phyloP scores from a whole-genome alignment of 192 early-diverging fungal species.

The Entomortierella chlamydospora region DNA sequence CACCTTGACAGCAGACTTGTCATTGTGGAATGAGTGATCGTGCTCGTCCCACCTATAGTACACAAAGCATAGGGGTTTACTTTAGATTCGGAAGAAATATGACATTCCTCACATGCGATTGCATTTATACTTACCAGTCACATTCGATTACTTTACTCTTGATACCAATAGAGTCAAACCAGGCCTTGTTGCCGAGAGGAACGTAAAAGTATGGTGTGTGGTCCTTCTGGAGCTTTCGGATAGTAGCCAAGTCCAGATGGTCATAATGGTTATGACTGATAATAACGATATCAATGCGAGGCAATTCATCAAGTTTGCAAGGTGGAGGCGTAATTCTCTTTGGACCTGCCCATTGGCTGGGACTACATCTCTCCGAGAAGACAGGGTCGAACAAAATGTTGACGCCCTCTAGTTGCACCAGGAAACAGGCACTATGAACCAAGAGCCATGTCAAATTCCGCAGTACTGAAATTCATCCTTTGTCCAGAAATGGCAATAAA shows the following conservation, averaged over 20 bases:
- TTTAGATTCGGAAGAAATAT: too few relatives aligned
- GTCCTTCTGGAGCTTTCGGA: conserved; percentile 62
- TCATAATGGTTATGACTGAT: conserved; percentile 94
- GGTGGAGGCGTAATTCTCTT: conserved; percentile 75
- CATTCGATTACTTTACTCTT: conserved; percentile 66
- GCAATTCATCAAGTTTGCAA: conserved; percentile 72
- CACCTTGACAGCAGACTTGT: conserved; percentile 41
- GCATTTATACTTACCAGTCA: conserved; percentile 89
- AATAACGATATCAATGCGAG: conserved; percentile 77
- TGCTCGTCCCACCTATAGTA: conserved; percentile 39
- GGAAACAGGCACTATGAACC: conserved; percentile 63
- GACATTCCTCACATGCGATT: too few relatives aligned
- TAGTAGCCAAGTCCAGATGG: conserved; percentile 79
- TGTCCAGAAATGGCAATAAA: neutral
- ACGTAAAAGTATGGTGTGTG: conserved; percentile 74
- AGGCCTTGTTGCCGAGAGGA: conserved; percentile 79
- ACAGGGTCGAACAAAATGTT: conserved; percentile 83
- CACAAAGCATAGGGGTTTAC: too few relatives aligned
- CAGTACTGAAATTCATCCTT: neutral
- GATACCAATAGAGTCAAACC: conserved; percentile 70
- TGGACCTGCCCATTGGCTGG: conserved; percentile 73
- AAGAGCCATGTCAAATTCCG: neutral
- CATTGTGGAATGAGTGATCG: conserved; percentile 34
- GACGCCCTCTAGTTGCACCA: conserved; percentile 73
- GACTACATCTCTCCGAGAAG: conserved; percentile 80